Base-by-base conservation (phyloP, 2,329 filamentous ascomycete species). In the Proliferodiscus dingleyae region DNA sequence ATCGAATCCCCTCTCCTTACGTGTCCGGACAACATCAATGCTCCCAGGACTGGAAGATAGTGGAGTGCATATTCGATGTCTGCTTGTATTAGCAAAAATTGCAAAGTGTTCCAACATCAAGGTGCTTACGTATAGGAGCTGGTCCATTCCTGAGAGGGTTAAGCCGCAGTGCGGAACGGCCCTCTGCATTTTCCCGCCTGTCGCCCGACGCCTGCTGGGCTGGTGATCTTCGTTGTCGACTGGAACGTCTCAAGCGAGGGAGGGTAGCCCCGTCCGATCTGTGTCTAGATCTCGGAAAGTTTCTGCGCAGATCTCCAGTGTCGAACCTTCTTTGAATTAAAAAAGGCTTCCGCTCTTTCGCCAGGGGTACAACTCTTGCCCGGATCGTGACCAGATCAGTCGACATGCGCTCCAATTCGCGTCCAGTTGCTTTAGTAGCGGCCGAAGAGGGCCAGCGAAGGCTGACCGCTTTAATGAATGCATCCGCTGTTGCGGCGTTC, bases 21-120 rank as follows among this genome's bases (percentile, higher is more conserved):
- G 53, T 74, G 68, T 4, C 73, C 70, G 0, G 75, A 80, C 26
- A 75, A 65, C 52, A 83, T 72, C 37, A 82, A 63, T 2, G 73
- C 69, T 0, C 72, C 76, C 5, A 82, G 62, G 0, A 77, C 70
- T 2, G 78, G 80, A 3, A 81, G 66, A 47, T 67, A 67, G 11
- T 69, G 66, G 2, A 70, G 64, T 4, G 71, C 71, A 49, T 75
- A 72, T 47, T 68, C 66, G 2, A 72, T 64, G 51, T 76, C 75
- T 78, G n/a, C 15, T 21, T 11, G 4, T 11, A 21, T 40, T 13
- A 45, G 19, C 5, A 11, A 8, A 26, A 3, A 15, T 28, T 7
- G 8, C 29, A 15, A 32, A 13, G 16, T 5, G 15, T 34, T 2
- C 13, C 37, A 21, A 29, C 11, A 26, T 10, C 2, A 30, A 18